Evolutionary conservation across 495 filamentous ascomycete species (phyloP), one percentile per base, ranked within the genome.

Genomic region (Parmelia sp.): DNA sequence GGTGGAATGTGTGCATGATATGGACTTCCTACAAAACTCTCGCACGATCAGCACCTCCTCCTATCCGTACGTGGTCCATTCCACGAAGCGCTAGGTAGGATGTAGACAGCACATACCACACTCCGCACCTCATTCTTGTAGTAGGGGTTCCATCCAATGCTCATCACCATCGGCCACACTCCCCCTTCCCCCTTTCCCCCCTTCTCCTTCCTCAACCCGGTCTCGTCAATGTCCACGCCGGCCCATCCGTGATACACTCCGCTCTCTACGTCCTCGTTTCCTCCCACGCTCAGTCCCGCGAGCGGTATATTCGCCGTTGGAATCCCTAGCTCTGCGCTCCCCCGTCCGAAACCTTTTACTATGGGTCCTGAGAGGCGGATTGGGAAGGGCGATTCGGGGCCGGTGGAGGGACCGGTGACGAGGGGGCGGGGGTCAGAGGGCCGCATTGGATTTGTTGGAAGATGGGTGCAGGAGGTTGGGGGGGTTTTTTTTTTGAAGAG

Each of bases 301-400:
- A 96, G 80, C 47, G 94, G 92, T 67, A 98, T 92, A 78, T 98
- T 98, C 70, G 94, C 94, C 0, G 94, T 98, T 4, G 94, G 94
- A 75, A 97, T 97, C 62, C 93, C 91, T 64, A 98, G 86, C 82
- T 90, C 62, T 12, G 62, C 93, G 73, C 88, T 92, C 49, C 94
- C 94, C 51, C 94, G 86, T 23, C 94, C 94, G 76, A 97, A 97
- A 45, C 94, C 94, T 72, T 89, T 87, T 70, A 97, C 90, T 21
- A 98, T 91, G 57, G 84, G 82, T 10, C 94, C 94, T 47, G 85
- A 85, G 72, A 97, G 83, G 57, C 79, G 83, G 66, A 96, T 79
- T 0, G 94, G 94, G 76, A 86, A 97, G 0, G 94, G 93, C 19
- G 84, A 61, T 64, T 81, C 75, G 15, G 94, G 93, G 19, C 91